A percentile compares a stretch with the other conserved stretches of the same genome.
Evolutionary conservation across 148 eudicot species (phyloP).

Genomic region (Diospyros kaki): DNA sequence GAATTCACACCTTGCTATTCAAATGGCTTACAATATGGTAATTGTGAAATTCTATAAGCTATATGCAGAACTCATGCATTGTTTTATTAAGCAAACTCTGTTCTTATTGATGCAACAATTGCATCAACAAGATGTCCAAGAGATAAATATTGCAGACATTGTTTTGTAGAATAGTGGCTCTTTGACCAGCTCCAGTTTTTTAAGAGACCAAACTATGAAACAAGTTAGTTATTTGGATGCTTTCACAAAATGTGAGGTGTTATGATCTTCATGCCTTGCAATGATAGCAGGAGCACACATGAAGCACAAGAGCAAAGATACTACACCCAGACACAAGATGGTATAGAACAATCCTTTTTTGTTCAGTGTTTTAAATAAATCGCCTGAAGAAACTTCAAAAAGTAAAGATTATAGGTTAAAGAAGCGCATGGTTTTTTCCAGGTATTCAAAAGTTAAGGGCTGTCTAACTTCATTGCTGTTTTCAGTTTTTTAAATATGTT

Average conservation of each 20-base stretch:
- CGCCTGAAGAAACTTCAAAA: background rate
- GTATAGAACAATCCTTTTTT: background rate
- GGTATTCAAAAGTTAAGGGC: background rate
- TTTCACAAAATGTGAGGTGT: too few relatives aligned
- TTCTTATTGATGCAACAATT: too few relatives aligned
- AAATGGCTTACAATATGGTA: too few relatives aligned
- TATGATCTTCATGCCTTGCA: background rate
- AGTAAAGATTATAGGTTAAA: background rate
- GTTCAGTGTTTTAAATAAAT: background rate
- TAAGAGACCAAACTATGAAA: background rate
- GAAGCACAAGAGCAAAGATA: background rate
- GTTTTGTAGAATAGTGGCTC: too few relatives aligned
- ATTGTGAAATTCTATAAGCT: too few relatives aligned
- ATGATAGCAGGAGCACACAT: background rate
- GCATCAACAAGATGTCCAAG: too few relatives aligned
- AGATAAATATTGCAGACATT: too few relatives aligned
- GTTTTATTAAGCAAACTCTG: too few relatives aligned
- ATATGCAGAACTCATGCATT: too few relatives aligned
- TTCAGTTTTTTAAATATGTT: too few relatives aligned
- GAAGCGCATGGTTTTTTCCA: background rate
- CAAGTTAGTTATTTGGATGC: background rate
- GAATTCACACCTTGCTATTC: too few relatives aligned
- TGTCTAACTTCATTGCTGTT: too few relatives aligned
- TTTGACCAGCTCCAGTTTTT: background rate
- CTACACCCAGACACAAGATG: background rate